Base-by-base conservation (phyloP, 2,329 filamentous ascomycete genomes). In the Hypoxylon sp. region DNA sequence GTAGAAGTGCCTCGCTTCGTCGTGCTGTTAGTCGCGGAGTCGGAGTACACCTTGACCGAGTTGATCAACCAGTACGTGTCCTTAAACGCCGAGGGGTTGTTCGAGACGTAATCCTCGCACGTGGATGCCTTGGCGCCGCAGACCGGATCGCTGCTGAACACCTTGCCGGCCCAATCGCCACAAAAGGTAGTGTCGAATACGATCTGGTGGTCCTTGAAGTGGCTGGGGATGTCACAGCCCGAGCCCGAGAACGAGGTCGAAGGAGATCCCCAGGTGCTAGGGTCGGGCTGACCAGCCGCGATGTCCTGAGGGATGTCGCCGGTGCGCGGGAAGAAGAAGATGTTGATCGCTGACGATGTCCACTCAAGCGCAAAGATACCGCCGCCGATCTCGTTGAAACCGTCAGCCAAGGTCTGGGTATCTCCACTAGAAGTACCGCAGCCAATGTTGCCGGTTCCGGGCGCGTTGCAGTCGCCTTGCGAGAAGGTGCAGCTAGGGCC, bases 171-270 rank as follows among this genome's bases (percentile, higher is more conserved):
- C 94, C 94, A 97, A 75, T 91, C 88, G 19, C 94, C 94, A 79
- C 94, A 98, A 78, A 97, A 93, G 5, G 91, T 92, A 0, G 90
- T 96, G 80, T 95, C 89, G 79, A 96, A 90, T 69, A 95, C 87
- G 69, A 98, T 89, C 73, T 90, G 87, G 82, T 97, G 87, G 65
- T 91, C 80, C 65, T 82, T 82, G 82, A 98, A 97, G 79, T 90
- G 86, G 1, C 80, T 71, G 66, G 89, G 83, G 70, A 97, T 91
- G 73, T 94, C 82, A 80, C 95, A 98, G 61, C 83, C 84, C 0
- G 86, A 88, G 43, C 84, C 86, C 10, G 83, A 80, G 80, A 97
- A 98, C 34, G 83, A 83, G 9, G 91, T 92, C 1, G 86, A 77
- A 0, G 94, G 92, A 0, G 78, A 81, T 11, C 89, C 90, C 90